Evolutionary conservation across 352 stramenopile genomes (phyloP), one percentile per base, ranked within the genome.

Genomic region (Aphanomyces invadans): DNA sequence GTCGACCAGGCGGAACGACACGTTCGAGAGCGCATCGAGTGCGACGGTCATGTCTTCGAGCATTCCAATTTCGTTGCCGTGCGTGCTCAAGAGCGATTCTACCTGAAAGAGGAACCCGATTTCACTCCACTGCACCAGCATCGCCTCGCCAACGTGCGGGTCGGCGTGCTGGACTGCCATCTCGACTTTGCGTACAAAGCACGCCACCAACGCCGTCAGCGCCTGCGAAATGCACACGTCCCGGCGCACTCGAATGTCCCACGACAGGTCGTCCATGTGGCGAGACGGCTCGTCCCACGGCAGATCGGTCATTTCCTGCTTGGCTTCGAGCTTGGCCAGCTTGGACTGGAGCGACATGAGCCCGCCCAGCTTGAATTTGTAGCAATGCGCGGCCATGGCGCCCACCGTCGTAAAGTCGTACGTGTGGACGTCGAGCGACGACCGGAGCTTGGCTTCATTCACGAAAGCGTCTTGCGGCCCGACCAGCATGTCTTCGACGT

Each of bases 51-150:
- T 90, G 73, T 97, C 90, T 74, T 96, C 81, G 12, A 99, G 77
- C 95, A 98, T 98, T 28, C 90, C 91, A 31, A 98, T 87, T 71
- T 99, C 95, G 68, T 98, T 97, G 56, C 95, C 94, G 51, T 97
- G 90, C 4, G 95, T 97, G 69, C 86, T 97, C 4, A 99, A 70
- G 19, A 99, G 75, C 2, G 91, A 96, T 72, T 98, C 93, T 49
- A 98, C 81, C 4, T 95, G 84, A 70, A 93, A 95, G 4, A 95
- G 72, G 51, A 90, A 95, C 10, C 86, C 86, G 17, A 95, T 61
- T n/a, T 75, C 88, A 15, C 81, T 91, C 62, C 92, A 74, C 61
- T 92, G 80, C 2, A 84, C 78, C n/a, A 95, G 66, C 63, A 91
- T 89, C 65, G 90, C 77, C 71, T 92, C 83, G 12, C 86, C 86